A percentile compares a stretch with the other conserved stretches of the same genome.
Conservation (phyloP, 2,329 filamentous ascomycete species). For the Microdochium nivale region DNA sequence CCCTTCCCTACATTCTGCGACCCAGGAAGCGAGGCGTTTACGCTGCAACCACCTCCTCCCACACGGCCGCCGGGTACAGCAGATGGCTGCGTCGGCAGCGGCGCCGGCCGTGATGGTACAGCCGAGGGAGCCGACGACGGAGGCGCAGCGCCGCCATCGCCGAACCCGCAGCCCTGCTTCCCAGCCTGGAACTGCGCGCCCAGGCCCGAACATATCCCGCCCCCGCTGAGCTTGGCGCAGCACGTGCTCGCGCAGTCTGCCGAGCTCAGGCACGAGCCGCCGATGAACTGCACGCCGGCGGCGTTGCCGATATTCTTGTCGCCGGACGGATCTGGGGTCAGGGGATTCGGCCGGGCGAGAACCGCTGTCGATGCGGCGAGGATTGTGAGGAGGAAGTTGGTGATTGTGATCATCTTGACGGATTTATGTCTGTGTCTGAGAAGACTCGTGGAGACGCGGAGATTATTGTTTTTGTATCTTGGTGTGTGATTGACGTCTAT, state of each 20-base stretch:
- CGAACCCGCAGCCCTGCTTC: slow-evolving; percentile 20
- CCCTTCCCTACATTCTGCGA: slow-evolving; percentile 14
- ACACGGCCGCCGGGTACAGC: not conserved
- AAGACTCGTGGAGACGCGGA: no score
- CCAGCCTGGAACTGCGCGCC: slow-evolving; percentile 14
- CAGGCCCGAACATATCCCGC: slow-evolving; percentile 16
- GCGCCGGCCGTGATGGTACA: not conserved
- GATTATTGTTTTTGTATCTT: no score
- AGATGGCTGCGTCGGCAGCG: not conserved
- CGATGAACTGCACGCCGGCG: slow-evolving; percentile 16
- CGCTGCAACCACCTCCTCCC: not conserved
- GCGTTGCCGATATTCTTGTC: slow-evolving; percentile 17
- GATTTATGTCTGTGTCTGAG: no score
- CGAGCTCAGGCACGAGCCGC: slow-evolving; percentile 14
- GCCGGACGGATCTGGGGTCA: slow-evolving; percentile 13
- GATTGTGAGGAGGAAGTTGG: not conserved
- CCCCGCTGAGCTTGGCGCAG: slow-evolving; percentile 16
- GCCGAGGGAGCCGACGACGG: not conserved
- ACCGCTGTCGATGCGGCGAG: not conserved
- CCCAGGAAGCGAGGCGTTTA: slow-evolving; percentile 10
- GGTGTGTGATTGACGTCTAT: no score
- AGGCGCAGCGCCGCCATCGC: slow-evolving; percentile 1
- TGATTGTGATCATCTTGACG: not conserved
- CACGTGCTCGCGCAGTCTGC: slow-evolving; percentile 18
- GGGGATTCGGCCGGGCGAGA: slow-evolving; percentile 4